Base-by-base conservation (phyloP, 371 early-diverging fungal species). In the Cladochytrium tenue region DNA sequence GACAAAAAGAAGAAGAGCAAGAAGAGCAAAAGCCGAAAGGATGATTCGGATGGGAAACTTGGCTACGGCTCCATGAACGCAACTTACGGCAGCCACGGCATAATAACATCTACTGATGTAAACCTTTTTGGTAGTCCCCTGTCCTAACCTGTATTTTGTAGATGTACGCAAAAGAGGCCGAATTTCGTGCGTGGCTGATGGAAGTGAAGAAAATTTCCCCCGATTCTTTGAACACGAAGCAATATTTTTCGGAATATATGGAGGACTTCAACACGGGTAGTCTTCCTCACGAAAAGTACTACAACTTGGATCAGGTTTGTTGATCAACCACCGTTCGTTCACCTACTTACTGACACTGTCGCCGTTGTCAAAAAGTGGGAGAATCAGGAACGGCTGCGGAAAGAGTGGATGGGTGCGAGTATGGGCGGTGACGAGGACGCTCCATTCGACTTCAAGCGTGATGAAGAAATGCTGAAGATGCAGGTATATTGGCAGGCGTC, bases 241-340 rank as follows among this genome's bases (percentile, higher is more conserved):
- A 86, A 33, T 68, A 86, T 61, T 90, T 90, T 69, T 51, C 77
- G 15, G 89, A 88, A 30, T 91, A 88, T 64, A 87, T 88, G 84
- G 91, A 91, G 66, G 91, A 90, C 65, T 91, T 79, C 77, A 91
- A 91, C 69, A 90, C 89, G 23, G 89, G 87, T 15, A 89, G 88
- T 0, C 85, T 91, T 77, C 88, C 91, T 7, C 88, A 90, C 86
- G 56, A 55, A 13, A 78, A 75, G 35, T 78, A 13, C 43, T 43
- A 43, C 20, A 43, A 43, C 20, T 20, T 43, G 20, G 43, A 43
- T 43, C 43, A 43, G 13, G 43, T 43, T 13, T 20, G 43, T 43
- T 20, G 13, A 7, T 20, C 20, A 13, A 7, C 43, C 13, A 43
- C 20, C 7, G 43, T 20, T 43, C 43, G 7, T 43, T 43, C 43